Base-by-base conservation (phyloP, 1,284 basidiomycete species). In the Sanghuangporus weigelae region DNA sequence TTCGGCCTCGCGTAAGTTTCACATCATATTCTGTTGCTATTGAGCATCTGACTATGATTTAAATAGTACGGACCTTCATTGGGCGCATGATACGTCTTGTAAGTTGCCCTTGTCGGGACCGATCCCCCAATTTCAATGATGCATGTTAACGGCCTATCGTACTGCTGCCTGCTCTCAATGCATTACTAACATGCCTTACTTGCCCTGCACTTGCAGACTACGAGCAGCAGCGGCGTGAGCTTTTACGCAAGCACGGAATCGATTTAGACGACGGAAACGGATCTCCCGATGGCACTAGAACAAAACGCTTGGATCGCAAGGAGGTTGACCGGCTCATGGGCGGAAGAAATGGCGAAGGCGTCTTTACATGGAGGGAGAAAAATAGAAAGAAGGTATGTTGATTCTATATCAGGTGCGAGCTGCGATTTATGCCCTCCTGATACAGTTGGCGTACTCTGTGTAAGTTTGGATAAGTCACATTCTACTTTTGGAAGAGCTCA, bases 331-430 rank as follows among this genome's bases (percentile, higher is more conserved):
- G 84, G 66, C 80, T 93, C 67, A 90, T 93, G 86, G 89, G 90
- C 38, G 84, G 86, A 63, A 85, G 85, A 63, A 82, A 90, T 65
- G 90, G 89, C 12, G 80, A 87, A 72, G 85, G 85, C 63, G 90
- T 96, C 66, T 90, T 96, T 73, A 96, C 95, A 54, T 97, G 93
- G 93, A 81, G 95, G 67, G 96, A 98, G 74, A 93, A 91, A 80
- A 92, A 96, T 72, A 82, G 95, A 70, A 85, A 92, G 75, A 93
- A 93, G 84, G 90, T 91, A 68, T 59, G 75, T 65, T 63, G 48
- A 54, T 55, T 46, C 10, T 36, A 26, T 56, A 53, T 26, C 36
- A 39, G 46, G 35, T 60, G 60, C 66, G 54, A 16, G 54, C 51
- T 38, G 50, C 38, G 49, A 57, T 57, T 35, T 51, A 40, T 56